Evolutionary conservation across 768 basidiomycete species (phyloP).

Genomic region (Boletus huronensis): DNA sequence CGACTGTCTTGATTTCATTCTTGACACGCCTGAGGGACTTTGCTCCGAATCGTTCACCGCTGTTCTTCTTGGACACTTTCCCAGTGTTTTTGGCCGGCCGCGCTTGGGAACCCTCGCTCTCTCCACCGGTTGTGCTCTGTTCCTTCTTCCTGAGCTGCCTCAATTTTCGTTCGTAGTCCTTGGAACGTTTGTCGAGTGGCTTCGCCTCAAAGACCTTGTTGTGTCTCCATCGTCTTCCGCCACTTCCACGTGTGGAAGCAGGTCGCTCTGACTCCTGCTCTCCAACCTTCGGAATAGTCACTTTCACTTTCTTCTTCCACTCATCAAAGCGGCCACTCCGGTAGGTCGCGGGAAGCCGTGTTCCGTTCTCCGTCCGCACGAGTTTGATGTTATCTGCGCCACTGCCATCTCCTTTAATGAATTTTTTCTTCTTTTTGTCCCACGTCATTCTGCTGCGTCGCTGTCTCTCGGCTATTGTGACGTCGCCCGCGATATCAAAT

Average conservation of each 20-base stretch:
- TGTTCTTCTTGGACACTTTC: conserved; percentile 33
- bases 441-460: conserved; percentile 66
- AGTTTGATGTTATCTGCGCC: conserved; percentile 94
- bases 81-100: conserved; percentile 24
- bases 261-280: conserved; percentile 60
- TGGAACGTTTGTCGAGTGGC: conserved; percentile 70
- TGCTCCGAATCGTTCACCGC: conserved; percentile 47
- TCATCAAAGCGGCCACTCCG: conserved; percentile 93
- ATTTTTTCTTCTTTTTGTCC: conserved; percentile 97
- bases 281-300: conserved; percentile 76
- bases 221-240: conserved; percentile 71
- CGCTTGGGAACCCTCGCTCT: conserved; percentile 23
- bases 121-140: conserved; percentile 29
- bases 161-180: conserved; percentile 70
- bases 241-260: conserved; percentile 28
- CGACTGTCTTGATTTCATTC: conserved; percentile 80
- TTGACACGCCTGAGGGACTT: conserved; percentile 66
- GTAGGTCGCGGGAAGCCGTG: conserved; percentile 86
- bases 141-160: conserved; percentile 60
- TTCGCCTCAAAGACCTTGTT: conserved; percentile 61
- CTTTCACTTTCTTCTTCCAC: conserved; percentile 80
- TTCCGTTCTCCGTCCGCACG: conserved; percentile 89
- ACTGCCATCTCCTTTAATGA: conserved; percentile 77
- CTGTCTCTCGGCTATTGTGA: conserved; percentile 51
- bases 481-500: conserved; percentile 82